Percentiles rank a stretch among this genome's conserved stretches.
phyloP scores from a whole-genome alignment of 352 stramenopile species.

The Phytophthora kernoviae region DNA sequence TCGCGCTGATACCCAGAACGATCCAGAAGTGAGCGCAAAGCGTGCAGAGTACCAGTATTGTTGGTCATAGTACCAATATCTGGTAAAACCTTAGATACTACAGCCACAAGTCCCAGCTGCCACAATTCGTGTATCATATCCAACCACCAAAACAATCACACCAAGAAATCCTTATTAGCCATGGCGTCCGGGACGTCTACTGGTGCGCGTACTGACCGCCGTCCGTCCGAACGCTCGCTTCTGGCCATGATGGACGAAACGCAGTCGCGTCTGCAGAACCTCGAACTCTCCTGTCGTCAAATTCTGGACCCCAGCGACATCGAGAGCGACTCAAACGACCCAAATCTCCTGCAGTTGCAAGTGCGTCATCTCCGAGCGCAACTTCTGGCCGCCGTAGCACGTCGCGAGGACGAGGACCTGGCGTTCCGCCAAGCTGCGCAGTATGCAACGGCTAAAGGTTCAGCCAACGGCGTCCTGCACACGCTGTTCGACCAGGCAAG shows the following conservation, averaged over 20 bases:
- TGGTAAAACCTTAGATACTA: too few species aligned
- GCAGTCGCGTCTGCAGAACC: conserved; percentile 43
- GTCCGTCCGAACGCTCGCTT: conserved; percentile 42
- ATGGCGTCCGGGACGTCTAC: conserved; percentile 4
- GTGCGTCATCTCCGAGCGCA: conserved; percentile 49
- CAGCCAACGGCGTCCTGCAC: conserved; percentile 75
- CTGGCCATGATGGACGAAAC: conserved; percentile 58
- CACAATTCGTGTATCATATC: background rate
- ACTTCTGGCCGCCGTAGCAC: conserved; percentile 47
- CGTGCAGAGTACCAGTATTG: too few species aligned
- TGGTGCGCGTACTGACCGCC: background rate
- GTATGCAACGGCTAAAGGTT: conserved; percentile 73
- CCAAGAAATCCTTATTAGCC: background rate
- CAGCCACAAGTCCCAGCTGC: background rate
- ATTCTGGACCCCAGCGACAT: conserved; percentile 22
- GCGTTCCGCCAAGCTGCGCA: conserved; percentile 60
- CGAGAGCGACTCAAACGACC: conserved; percentile 16
- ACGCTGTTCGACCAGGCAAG: conserved; percentile 79
- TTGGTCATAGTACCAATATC: too few species aligned
- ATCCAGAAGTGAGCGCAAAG: too few species aligned
- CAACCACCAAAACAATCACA: too few species aligned
- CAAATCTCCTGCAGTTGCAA: conserved; percentile 49
- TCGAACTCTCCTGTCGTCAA: conserved; percentile 59
- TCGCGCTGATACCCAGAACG: too few species aligned
- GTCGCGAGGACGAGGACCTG: conserved; percentile 68